A percentile compares a stretch with the other conserved stretches of the same genome.
These are phyloP conservation scores for Paralagenidium karlingii DNA, from an alignment of 352 stramenopile species.

Conservation along the genomic window DNA sequence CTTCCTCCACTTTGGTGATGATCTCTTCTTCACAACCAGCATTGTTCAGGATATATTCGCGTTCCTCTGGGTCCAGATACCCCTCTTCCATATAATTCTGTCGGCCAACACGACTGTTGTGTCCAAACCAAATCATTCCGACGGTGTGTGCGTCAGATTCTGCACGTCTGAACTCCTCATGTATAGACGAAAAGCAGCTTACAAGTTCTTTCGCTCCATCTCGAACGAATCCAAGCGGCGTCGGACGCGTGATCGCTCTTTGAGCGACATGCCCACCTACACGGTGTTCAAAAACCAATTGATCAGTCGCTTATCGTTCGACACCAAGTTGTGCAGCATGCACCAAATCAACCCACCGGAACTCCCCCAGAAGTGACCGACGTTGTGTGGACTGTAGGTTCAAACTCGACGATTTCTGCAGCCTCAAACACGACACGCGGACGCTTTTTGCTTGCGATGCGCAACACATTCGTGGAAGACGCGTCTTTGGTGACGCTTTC, in stretches of 20 bases:
- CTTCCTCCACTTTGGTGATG: constrained; percentile 59
- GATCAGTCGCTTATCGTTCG: neutral
- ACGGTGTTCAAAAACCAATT: neutral
- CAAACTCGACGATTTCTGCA: constrained; percentile 78
- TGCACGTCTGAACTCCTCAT: neutral
- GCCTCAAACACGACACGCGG: constrained; percentile 61
- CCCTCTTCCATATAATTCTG: constrained; percentile 82
- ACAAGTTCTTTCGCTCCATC: constrained; percentile 52
- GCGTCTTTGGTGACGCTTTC: constrained; percentile 10
- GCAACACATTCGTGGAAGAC: no score
- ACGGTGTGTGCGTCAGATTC: neutral
- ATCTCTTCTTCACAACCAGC: constrained; percentile 57
- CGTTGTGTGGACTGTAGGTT: constrained; percentile 72
- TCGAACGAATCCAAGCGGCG: constrained; percentile 70
- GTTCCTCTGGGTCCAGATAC: constrained; percentile 64
- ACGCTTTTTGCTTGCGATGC: constrained; percentile 47
- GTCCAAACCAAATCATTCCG: neutral
- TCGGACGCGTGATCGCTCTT: constrained; percentile 60
- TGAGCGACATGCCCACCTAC: constrained; percentile 55
- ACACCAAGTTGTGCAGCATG: neutral
- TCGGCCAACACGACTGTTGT: constrained; percentile 37
- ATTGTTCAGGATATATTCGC: constrained; percentile 62
- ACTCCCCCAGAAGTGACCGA: constrained; percentile 68
- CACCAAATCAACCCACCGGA: constrained; percentile 11
- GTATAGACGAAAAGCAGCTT: constrained; percentile 10